phyloP scores from a whole-genome alignment of 2,329 filamentous ascomycete species.

The Neonectria sp. region DNA sequence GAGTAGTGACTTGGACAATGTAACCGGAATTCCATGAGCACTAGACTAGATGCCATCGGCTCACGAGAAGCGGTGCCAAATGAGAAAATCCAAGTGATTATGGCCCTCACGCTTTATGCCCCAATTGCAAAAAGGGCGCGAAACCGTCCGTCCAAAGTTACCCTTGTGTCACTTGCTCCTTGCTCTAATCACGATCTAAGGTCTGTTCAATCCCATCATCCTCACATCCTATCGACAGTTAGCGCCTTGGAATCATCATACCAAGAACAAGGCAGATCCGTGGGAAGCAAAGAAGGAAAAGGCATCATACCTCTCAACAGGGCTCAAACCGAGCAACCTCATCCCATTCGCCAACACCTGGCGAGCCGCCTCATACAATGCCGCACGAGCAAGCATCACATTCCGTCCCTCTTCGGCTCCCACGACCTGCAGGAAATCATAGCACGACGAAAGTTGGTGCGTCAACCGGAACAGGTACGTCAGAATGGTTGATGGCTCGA shows the following conservation, averaged over 20 bases:
- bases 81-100: too few species aligned
- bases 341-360: slow-evolving; percentile 78
- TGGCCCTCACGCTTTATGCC: too few species aligned
- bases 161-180: too few species aligned
- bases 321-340: slow-evolving; percentile 70
- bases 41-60: too few species aligned
- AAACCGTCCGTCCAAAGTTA: too few species aligned
- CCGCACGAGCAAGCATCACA: slow-evolving; percentile 71
- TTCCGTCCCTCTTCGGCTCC: slow-evolving; percentile 74
- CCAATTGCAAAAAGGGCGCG: too few species aligned
- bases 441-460: slow-evolving; percentile 79
- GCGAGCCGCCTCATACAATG: slow-evolving; percentile 73
- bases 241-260: background rate
- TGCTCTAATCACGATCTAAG: too few species aligned
- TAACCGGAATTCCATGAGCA: too few species aligned
- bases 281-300: background rate
- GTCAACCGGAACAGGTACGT: slow-evolving; percentile 85
- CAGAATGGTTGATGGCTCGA: slow-evolving; percentile 76
- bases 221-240: slow-evolving; percentile 3
- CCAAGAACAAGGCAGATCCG: background rate
- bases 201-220: background rate
- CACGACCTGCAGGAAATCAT: slow-evolving; percentile 81
- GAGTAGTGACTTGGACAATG: too few species aligned
- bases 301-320: slow-evolving; percentile 30
- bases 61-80: too few species aligned